phyloP scores from a whole-genome alignment of 2,329 filamentous ascomycete genomes.

The Apiospora malaysiana region DNA sequence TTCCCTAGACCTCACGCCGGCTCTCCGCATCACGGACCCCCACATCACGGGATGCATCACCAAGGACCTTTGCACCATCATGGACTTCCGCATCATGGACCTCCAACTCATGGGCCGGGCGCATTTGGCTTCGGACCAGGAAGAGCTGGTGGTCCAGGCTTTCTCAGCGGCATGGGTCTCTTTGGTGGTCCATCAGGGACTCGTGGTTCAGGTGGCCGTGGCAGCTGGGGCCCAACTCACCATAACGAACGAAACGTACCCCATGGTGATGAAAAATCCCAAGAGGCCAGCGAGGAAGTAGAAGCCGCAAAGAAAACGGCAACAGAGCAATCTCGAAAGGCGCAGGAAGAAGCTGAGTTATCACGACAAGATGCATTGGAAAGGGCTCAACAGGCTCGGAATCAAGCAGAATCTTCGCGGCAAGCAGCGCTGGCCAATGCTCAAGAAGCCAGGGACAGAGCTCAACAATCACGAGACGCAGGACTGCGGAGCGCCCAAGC shows the following conservation, averaged over 20 bases:
- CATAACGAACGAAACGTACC: neutral
- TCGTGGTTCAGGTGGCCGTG: neutral
- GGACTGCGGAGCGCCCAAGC: neutral
- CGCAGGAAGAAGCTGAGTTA: slow-evolving; percentile 13
- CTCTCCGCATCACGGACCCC: neutral
- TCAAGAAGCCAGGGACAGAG: neutral
- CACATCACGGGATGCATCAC: neutral
- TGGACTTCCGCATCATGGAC: neutral
- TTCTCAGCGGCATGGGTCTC: slow-evolving; percentile 16
- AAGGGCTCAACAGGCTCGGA: neutral
- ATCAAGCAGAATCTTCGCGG: neutral
- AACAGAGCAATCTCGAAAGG: neutral
- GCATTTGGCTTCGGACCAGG: slow-evolving; percentile 21
- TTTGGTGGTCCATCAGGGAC: neutral
- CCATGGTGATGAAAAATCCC: neutral
- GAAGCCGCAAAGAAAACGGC: neutral
- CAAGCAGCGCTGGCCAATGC: neutral
- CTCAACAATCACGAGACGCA: neutral
- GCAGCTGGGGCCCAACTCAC: neutral
- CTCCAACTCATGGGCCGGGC: neutral
- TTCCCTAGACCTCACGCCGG: neutral
- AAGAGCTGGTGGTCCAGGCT: slow-evolving; percentile 22
- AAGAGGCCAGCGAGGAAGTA: neutral
- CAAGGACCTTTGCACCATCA: neutral
- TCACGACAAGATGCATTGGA: neutral